A percentile compares a stretch with the other conserved stretches of the same genome.
Conservation (phyloP, 305 asterid species). For the Fraxinus baroniana region DNA sequence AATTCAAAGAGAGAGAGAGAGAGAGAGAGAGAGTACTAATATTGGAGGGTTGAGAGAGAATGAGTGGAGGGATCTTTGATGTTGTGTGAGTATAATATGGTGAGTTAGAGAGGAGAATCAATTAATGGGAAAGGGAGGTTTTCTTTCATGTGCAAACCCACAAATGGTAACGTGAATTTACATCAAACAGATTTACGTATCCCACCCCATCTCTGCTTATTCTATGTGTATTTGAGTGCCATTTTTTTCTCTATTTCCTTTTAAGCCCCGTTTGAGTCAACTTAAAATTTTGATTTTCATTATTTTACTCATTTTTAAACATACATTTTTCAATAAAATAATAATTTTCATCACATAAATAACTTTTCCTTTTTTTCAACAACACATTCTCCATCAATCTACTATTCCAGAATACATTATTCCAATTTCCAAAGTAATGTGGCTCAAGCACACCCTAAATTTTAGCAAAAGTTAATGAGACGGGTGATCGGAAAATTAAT, state of each 20-base stretch:
- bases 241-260: not conserved
- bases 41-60: conserved; percentile 17
- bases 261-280: too few relatives aligned
- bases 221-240: not conserved
- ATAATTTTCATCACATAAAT: too few relatives aligned
- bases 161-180: conserved; percentile 13
- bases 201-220: not conserved
- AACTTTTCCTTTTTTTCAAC: too few relatives aligned
- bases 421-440: too few relatives aligned
- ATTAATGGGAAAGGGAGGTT: conserved; percentile 26
- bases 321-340: too few relatives aligned
- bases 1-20: not conserved
- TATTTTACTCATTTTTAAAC: too few relatives aligned
- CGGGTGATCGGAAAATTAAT: too few relatives aligned
- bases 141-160: conserved; percentile 27
- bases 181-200: not conserved
- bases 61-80: conserved; percentile 20
- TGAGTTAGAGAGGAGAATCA: conserved; percentile 21
- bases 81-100: conserved; percentile 18
- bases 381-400: too few relatives aligned
- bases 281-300: too few relatives aligned
- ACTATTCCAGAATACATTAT: too few relatives aligned
- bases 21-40: not conserved
- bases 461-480: too few relatives aligned
- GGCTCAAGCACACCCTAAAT: too few relatives aligned